Evolutionary conservation across 1,284 basidiomycete genomes (phyloP).

Genomic region (Phellopilus nigrolimitatus): DNA sequence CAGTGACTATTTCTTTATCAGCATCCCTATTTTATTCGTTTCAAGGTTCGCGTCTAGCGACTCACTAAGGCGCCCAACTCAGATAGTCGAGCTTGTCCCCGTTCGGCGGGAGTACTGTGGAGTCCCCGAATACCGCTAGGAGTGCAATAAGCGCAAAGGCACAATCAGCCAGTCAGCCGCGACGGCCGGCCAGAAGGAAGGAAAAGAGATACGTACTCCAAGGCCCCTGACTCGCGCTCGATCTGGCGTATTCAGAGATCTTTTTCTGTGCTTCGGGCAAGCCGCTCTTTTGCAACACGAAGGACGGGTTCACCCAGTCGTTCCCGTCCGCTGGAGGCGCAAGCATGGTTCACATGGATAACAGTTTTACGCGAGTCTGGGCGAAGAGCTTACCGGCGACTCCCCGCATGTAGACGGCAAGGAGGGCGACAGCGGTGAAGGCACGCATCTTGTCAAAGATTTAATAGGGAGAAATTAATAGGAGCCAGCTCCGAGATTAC

Average conservation of each 20-base stretch:
- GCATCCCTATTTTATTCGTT: too few relatives aligned
- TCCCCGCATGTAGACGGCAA: too few relatives aligned
- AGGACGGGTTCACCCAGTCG: constrained; percentile 34
- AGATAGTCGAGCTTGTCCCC: constrained; percentile 45
- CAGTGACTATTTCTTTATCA: constrained; percentile 40
- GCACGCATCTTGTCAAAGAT: too few relatives aligned
- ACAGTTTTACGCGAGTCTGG: too few relatives aligned
- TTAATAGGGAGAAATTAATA: too few relatives aligned
- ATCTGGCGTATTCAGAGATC: constrained; percentile 30
- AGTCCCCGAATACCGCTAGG: constrained; percentile 36
- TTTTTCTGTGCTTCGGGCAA: constrained; percentile 28
- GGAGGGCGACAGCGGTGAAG: too few relatives aligned
- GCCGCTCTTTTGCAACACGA: constrained; percentile 27
- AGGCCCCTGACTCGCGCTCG: constrained; percentile 31
- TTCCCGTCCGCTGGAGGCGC: constrained; percentile 30
- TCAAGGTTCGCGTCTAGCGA: too few relatives aligned
- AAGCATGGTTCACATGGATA: too few relatives aligned
- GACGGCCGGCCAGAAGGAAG: background rate
- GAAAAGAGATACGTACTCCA: constrained; percentile 31
- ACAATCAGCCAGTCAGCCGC: background rate
- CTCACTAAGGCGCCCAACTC: constrained; percentile 55
- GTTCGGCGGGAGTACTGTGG: constrained; percentile 37
- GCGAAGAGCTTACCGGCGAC: too few relatives aligned
- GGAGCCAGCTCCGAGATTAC: too few relatives aligned
- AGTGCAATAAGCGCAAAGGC: background rate